A percentile compares a stretch with the other conserved stretches of the same genome.
Conservation (phyloP, 495 filamentous ascomycete genomes). For the Monascus purpureus region DNA sequence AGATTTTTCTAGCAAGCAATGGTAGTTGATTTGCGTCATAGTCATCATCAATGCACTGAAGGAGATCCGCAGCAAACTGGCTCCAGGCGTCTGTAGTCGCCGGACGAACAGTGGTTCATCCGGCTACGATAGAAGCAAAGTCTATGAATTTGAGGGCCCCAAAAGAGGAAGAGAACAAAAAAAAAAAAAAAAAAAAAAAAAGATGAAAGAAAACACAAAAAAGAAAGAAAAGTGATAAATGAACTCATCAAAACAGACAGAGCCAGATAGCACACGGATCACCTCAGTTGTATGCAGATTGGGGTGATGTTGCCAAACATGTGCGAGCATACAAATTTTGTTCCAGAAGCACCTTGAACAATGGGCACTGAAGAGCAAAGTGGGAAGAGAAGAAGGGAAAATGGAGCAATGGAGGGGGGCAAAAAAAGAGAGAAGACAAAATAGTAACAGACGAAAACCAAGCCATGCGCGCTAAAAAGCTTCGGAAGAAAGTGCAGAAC, state of each 20-base stretch:
- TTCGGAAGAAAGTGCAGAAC: background rate
- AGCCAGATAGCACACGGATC: slow-evolving; percentile 1
- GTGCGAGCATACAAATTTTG: background rate
- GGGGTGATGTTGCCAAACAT: slow-evolving; percentile 1
- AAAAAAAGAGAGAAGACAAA: slow-evolving; percentile 5
- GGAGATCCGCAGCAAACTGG: slow-evolving; percentile 6
- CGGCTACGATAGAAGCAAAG: slow-evolving; percentile 7
- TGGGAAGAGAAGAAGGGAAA: too few species aligned
- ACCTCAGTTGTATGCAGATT: background rate
- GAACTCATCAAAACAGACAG: slow-evolving; percentile 1
- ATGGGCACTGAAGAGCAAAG: too few species aligned
- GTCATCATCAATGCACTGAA: too few species aligned
- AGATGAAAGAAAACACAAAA: too few species aligned
- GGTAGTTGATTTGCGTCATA: too few species aligned
- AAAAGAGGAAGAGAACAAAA: slow-evolving; percentile 5
- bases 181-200: slow-evolving; percentile 6
- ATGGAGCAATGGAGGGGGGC: slow-evolving; percentile 7
- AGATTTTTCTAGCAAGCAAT: too few species aligned
- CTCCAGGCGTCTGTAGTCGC: slow-evolving; percentile 9
- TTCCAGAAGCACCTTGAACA: background rate
- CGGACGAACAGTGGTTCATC: background rate
- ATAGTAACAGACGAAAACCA: slow-evolving; percentile 5
- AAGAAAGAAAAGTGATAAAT: slow-evolving; percentile 11
- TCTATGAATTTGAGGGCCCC: slow-evolving; percentile 8
- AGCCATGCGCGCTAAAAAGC: background rate